phyloP scores from a whole-genome alignment of 352 stramenopile genomes.

The Pythium oligandrum region DNA sequence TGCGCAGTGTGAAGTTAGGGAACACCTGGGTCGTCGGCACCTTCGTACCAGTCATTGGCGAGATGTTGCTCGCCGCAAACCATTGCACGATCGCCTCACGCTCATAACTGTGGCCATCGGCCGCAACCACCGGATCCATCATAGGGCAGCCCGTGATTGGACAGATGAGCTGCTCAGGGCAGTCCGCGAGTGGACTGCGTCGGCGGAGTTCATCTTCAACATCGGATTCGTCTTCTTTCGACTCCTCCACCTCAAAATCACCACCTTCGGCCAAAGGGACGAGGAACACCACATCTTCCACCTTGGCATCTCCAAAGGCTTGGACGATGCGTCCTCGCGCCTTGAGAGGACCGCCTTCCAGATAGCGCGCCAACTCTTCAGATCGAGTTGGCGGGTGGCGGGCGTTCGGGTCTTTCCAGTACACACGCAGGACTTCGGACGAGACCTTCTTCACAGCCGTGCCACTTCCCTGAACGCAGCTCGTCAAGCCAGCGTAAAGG shows the following conservation, averaged over 20 bases:
- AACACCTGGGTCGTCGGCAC: conserved; percentile 76
- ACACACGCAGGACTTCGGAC: conserved; percentile 49
- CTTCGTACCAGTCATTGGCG: conserved; percentile 68
- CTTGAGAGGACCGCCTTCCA: conserved; percentile 37
- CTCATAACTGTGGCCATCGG: conserved; percentile 98
- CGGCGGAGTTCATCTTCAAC: not conserved
- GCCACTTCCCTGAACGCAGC: conserved; percentile 29
- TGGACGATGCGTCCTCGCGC: conserved; percentile 47
- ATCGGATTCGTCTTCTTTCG: conserved; percentile 8
- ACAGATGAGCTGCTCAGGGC: conserved; percentile 74
- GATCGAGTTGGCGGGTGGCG: conserved; percentile 5
- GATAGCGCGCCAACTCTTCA: conserved; percentile 30
- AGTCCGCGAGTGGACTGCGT: conserved; percentile 1
- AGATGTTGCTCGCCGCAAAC: conserved; percentile 85
- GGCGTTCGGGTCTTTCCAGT: conserved; percentile 23
- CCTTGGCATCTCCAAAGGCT: conserved; percentile 29
- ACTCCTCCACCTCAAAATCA: too few relatives aligned
- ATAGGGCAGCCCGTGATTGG: conserved; percentile 95
- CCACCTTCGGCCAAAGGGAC: too few relatives aligned
- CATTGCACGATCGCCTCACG: conserved; percentile 91
- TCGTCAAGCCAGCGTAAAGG: conserved; percentile 34
- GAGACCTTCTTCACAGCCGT: conserved; percentile 42
- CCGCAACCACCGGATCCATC: conserved; percentile 94
- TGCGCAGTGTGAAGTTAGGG: conserved; percentile 66
- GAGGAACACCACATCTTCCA: too few relatives aligned